These are phyloP conservation scores for Hypoxylon fuscum DNA, from an alignment of 495 filamentous ascomycete genomes.

Conservation along the genomic window DNA sequence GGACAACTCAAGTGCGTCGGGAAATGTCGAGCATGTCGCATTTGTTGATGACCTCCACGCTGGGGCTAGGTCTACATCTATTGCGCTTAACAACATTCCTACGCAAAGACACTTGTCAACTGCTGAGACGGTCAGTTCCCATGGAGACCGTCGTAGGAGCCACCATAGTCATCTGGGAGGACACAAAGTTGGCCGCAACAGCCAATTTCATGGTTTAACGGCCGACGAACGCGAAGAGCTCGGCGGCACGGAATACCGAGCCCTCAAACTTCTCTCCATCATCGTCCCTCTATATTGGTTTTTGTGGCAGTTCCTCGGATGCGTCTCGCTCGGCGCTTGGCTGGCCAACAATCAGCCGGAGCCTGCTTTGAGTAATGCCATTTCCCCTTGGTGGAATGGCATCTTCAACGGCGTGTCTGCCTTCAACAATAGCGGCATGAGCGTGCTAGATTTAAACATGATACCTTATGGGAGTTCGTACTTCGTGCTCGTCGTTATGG, in stretches of 20 bases:
- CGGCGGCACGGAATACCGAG: slow-evolving; percentile 82
- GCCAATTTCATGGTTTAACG: slow-evolving; percentile 75
- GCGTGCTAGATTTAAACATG: slow-evolving; percentile 84
- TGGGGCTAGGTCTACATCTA: slow-evolving; percentile 25
- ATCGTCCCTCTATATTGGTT: slow-evolving; percentile 80
- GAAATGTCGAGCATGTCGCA: slow-evolving; percentile 31
- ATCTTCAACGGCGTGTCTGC: slow-evolving; percentile 77
- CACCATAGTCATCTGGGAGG: slow-evolving; percentile 37
- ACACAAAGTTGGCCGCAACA: slow-evolving; percentile 69
- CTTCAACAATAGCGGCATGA: slow-evolving; percentile 88
- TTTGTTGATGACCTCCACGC: slow-evolving; percentile 31
- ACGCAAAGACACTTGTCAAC: slow-evolving; percentile 25
- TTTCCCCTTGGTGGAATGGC: slow-evolving; percentile 72
- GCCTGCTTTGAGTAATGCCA: slow-evolving; percentile 69
- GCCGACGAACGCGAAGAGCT: slow-evolving; percentile 74
- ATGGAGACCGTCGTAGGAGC: slow-evolving; percentile 15
- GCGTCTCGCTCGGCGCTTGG: slow-evolving; percentile 77
- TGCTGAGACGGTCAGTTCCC: slow-evolving; percentile 17
- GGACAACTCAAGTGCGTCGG: neutral
- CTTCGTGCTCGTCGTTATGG: slow-evolving; percentile 81
- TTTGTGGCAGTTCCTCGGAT: slow-evolving; percentile 74
- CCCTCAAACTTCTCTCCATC: slow-evolving; percentile 73
- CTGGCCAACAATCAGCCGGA: slow-evolving; percentile 67
- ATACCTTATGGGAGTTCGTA: slow-evolving; percentile 69
- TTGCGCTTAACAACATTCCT: slow-evolving; percentile 23